Conservation (phyloP, 2,329 filamentous ascomycete genomes). For the Neoscytalidium dimidiatum region DNA sequence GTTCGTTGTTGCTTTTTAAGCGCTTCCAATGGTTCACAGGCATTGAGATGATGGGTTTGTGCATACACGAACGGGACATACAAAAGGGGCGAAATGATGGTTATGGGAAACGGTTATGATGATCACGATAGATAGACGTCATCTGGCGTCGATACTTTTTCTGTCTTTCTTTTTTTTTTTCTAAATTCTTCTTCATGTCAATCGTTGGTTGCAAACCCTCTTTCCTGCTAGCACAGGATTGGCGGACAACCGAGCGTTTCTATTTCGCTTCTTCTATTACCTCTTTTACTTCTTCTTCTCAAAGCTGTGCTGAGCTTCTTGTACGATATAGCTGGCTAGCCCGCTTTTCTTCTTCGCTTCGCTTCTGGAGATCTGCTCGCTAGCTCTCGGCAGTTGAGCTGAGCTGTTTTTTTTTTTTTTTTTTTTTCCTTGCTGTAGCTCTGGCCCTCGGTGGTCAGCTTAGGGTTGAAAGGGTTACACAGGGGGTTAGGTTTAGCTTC, state of each 20-base stretch:
- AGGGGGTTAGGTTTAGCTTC: neutral
- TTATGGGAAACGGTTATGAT: neutral
- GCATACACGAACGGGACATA: neutral
- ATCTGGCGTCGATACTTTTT: neutral
- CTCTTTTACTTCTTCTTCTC: neutral
- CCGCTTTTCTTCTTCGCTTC: neutral
- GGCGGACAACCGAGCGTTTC: too few species aligned
- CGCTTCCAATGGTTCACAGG: neutral
- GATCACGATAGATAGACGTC: conserved; percentile 4
- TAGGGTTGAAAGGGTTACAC: neutral
- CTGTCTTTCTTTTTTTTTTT: neutral
- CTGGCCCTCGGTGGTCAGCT: neutral
- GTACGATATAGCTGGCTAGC: neutral
- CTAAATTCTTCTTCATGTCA: neutral
- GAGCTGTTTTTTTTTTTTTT: neutral
- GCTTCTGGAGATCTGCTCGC: neutral
- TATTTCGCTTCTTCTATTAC: too few species aligned
- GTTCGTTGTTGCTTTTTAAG: neutral
- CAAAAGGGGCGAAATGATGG: neutral
- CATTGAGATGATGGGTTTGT: neutral
- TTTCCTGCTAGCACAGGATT: neutral
- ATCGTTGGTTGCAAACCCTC: neutral
- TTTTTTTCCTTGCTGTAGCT: neutral
- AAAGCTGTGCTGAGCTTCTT: neutral
- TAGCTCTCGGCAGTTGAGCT: neutral